Percentiles rank a stretch among this genome's conserved stretches.
These are phyloP conservation scores for Russula earlei DNA, from an alignment of 768 basidiomycete species.

Conservation along the genomic window DNA sequence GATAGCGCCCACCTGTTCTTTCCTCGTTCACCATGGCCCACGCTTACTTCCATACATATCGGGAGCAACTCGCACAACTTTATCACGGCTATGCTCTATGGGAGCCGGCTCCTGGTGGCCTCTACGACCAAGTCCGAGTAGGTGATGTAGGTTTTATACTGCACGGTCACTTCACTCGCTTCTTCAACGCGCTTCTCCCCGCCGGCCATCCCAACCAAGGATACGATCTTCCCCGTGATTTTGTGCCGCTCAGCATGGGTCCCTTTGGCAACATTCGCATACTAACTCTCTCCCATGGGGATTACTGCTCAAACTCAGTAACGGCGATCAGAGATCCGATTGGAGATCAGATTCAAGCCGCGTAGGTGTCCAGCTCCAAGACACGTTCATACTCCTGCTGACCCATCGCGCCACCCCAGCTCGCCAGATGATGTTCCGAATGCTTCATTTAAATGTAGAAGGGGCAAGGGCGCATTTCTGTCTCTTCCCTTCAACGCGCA, in stretches of 20 bases:
- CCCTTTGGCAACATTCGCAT: neutral
- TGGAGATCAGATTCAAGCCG: no score
- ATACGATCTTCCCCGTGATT: neutral
- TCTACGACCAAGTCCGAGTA: neutral
- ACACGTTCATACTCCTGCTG: no score
- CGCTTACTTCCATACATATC: constrained; percentile 1
- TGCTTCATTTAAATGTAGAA: neutral
- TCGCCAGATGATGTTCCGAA: no score
- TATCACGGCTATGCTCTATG: no score
- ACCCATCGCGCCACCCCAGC: no score
- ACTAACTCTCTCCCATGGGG: no score
- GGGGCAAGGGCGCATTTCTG: neutral
- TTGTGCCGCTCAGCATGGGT: neutral
- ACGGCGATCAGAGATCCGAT: no score
- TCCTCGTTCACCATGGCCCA: neutral
- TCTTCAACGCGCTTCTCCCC: constrained; percentile 14
- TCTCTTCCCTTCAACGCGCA: neutral
- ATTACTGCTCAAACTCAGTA: no score
- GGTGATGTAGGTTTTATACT: constrained; percentile 20
- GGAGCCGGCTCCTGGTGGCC: no score
- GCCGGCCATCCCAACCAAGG: constrained; percentile 1
- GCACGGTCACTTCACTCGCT: constrained; percentile 14
- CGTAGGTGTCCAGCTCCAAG: no score
- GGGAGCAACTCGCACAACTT: no score
- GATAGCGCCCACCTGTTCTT: neutral